A percentile compares a stretch with the other conserved stretches of the same genome.
Evolutionary conservation across 2,329 filamentous ascomycete species (phyloP).

Genomic region (Colletotrichum sp.): DNA sequence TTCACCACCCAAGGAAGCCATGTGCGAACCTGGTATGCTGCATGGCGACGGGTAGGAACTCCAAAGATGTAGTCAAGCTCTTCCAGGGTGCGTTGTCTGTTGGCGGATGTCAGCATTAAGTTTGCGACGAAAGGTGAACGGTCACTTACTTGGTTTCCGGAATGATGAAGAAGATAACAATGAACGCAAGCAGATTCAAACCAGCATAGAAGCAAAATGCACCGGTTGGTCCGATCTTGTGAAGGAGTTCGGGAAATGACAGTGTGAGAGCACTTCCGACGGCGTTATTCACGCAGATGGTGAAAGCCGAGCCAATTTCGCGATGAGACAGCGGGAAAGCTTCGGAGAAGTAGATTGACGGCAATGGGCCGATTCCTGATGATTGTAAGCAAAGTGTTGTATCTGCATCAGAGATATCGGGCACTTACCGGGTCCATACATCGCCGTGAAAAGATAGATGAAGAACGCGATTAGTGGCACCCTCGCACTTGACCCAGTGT

Average conservation of each 20-base stretch:
- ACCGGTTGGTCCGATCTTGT: conserved; percentile 36
- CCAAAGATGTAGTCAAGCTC: conserved; percentile 46
- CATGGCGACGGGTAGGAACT: conserved; percentile 33
- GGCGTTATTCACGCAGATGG: conserved; percentile 33
- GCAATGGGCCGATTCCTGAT: conserved; percentile 32
- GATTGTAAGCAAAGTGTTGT: not conserved
- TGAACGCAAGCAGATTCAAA: conserved; percentile 62
- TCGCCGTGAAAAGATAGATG: conserved; percentile 58
- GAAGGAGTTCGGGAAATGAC: conserved; percentile 51
- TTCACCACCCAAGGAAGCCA: conserved; percentile 36
- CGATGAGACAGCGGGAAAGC: conserved; percentile 60
- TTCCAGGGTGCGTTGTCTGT: conserved; percentile 49
- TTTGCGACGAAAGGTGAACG: not conserved
- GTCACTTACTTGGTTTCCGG: conserved; percentile 53
- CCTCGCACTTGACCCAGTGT: conserved; percentile 38
- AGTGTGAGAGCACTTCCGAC: conserved; percentile 31
- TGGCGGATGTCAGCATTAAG: not conserved
- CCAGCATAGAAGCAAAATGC: conserved; percentile 66
- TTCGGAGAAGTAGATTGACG: conserved; percentile 55
- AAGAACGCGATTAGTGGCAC: conserved; percentile 58
- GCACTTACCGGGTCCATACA: conserved; percentile 48
- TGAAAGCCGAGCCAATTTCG: conserved; percentile 37
- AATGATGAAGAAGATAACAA: conserved; percentile 67
- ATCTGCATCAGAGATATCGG: accelerated
- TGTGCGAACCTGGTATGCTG: conserved; percentile 34